Evolutionary conservation across 805 yeast genomes (phyloP), one percentile per base, ranked within the genome.

Genomic region (Ogataea sp.): DNA sequence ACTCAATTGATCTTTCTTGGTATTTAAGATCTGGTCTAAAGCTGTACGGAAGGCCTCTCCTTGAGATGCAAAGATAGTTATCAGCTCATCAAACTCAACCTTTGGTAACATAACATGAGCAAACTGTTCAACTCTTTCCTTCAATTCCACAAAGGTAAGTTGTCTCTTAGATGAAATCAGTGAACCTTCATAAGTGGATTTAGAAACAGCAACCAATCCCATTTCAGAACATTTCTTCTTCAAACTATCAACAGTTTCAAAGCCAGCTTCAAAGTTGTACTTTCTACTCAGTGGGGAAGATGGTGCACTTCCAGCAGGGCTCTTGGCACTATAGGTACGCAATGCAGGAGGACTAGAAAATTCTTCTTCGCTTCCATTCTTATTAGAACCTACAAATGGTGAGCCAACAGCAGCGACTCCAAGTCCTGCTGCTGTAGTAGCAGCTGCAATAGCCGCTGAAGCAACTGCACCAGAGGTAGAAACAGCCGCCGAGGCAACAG

Each of bases 91-190:
- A 25, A 46, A 52, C 21, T 49, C 52, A 14, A 39, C 43, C 24
- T 43, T 46, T 15, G 45, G 39, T 1, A 55, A 6, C 4, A 55
- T 49, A 27, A 49, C 41, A 47, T 48, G 45, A 18, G 53, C 56
- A 10, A 49, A 39, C 32, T 49, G 49, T n/a, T 53, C 53, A 13
- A 51, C 49, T 43, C 53, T 50, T 16, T 50, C 58, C 24, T 43
- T 26, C 27, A 53, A 36, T 34, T 53, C 58, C 13, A 52, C 58
- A 15, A 44, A 39, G 5, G 58, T 53, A 14, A 53, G 41, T 6
- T 53, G 45, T 38, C 58, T 46, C 33, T 52, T 52, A 4, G 54
- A 50, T 9, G 58, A 51, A n/a, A 52, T 54, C 21, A 53, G 45
- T 24, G 52, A 39, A 37, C 56, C 49, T 17, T 52, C 56, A 30